Percentiles rank a stretch among this genome's conserved stretches.
These are phyloP conservation scores for Pseudogymnoascus sp. DNA, from an alignment of 2,329 filamentous ascomycete genomes.

Conservation along the genomic window DNA sequence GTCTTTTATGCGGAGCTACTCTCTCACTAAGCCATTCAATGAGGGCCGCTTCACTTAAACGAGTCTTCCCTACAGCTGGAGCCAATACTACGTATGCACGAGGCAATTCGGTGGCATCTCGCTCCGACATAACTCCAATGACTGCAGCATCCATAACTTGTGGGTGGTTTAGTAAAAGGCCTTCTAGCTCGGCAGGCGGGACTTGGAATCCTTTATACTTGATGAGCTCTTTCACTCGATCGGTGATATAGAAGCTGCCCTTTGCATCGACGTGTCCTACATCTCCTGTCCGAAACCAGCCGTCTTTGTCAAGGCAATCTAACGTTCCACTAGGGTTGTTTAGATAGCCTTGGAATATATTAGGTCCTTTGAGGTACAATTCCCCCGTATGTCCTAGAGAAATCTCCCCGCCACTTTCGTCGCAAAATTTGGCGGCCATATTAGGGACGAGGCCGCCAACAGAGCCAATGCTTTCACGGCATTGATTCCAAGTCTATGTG, in stretches of 20 bases:
- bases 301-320: constrained; percentile 22
- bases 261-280: constrained; percentile 37
- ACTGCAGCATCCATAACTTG: constrained; percentile 39
- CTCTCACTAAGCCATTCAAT: background rate
- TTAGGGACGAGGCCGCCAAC: background rate
- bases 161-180: constrained; percentile 34
- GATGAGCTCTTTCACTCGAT: constrained; percentile 36
- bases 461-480: background rate
- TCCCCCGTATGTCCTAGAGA: constrained; percentile 11
- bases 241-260: constrained; percentile 28
- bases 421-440: background rate
- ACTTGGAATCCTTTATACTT: constrained; percentile 45
- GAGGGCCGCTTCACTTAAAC: background rate
- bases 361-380: constrained; percentile 17
- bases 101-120: background rate
- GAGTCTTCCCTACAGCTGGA: background rate
- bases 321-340: constrained; percentile 26
- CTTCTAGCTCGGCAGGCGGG: constrained; percentile 43
- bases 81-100: background rate
- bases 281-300: constrained; percentile 34
- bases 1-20: background rate
- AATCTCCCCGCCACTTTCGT: background rate
- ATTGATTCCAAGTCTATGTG: constrained; percentile 37
- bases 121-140: constrained; percentile 33
- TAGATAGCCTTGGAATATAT: constrained; percentile 33